These are phyloP conservation scores for Carpinus viminea DNA, from an alignment of 306 rosid genomes.

Conservation along the genomic window DNA sequence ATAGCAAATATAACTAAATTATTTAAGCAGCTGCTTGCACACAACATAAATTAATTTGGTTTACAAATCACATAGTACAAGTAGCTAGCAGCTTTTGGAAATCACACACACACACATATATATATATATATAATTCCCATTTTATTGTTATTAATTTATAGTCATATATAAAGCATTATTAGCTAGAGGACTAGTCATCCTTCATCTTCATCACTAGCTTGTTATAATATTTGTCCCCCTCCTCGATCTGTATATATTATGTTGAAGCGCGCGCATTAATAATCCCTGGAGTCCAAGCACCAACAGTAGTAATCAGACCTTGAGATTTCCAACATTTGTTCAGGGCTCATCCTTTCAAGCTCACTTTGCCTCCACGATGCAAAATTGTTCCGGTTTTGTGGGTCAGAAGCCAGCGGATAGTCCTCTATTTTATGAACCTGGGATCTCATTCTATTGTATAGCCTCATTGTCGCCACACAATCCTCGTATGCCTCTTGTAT, in stretches of 20 bases:
- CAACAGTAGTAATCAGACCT: constrained; percentile 95
- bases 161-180: neutral
- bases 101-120: neutral
- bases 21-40: neutral
- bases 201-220: too few relatives aligned
- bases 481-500: constrained; percentile 88
- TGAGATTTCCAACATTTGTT: constrained; percentile 76
- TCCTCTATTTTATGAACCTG: constrained; percentile 64
- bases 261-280: neutral
- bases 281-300: constrained; percentile 70
- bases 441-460: constrained; percentile 77
- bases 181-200: too few relatives aligned
- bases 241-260: too few relatives aligned
- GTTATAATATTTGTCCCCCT: too few relatives aligned
- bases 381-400: constrained; percentile 70
- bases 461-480: constrained; percentile 81
- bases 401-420: constrained; percentile 66
- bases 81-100: neutral
- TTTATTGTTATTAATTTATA: neutral
- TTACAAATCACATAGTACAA: neutral
- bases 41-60: neutral
- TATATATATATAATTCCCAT: neutral
- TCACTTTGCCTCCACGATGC: constrained; percentile 73
- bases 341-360: constrained; percentile 83
- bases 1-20: neutral